Evolutionary conservation across 495 filamentous ascomycete species (phyloP).

Genomic region (Aspergillus incahuasiensis): DNA sequence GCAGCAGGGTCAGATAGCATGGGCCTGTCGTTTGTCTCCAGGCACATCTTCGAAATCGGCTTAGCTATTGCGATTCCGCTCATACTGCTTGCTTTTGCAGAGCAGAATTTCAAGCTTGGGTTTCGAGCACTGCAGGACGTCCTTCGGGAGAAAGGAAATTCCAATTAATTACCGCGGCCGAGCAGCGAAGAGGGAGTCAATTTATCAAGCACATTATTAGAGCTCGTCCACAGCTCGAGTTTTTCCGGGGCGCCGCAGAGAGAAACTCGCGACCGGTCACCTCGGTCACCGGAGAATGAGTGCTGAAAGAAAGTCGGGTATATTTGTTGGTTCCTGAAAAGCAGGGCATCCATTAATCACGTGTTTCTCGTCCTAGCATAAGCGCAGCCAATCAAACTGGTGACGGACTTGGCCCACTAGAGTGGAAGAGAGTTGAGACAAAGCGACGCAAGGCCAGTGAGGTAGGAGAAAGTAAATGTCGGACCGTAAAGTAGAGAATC

Average conservation of each 20-base stretch:
- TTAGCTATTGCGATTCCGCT: not conserved
- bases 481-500: not conserved
- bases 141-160: not conserved
- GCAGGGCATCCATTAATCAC: not conserved
- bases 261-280: not conserved
- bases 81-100: not conserved
- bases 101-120: not conserved
- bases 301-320: not conserved
- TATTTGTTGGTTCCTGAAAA: constrained; percentile 4
- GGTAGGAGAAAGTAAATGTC: not conserved
- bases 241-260: not conserved
- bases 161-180: not conserved
- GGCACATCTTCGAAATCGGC: not conserved
- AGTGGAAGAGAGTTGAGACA: not conserved
- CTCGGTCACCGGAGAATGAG: not conserved
- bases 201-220: not conserved
- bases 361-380: not conserved
- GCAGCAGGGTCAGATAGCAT: not conserved
- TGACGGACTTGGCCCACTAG: not conserved
- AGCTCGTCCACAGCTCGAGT: not conserved
- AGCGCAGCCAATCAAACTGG: not conserved
- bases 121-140: not conserved
- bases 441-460: not conserved
- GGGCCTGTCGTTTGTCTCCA: not conserved
- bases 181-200: not conserved